Evolutionary conservation across 495 filamentous ascomycete species (phyloP), one percentile per base, ranked within the genome.

Genomic region (Rusavskia elegans): DNA sequence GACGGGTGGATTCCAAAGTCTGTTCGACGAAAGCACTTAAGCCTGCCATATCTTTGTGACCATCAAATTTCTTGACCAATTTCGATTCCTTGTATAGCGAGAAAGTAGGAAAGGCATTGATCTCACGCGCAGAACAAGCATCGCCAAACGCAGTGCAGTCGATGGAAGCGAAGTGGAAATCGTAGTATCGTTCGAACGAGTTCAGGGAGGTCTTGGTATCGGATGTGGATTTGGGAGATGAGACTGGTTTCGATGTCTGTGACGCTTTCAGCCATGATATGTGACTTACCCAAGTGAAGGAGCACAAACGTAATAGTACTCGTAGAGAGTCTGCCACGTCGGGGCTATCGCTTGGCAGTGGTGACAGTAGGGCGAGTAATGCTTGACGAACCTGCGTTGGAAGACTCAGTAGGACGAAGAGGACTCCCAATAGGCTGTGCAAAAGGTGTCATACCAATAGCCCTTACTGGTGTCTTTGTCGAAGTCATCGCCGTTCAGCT

Each of bases 281-380:
- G 20, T 14, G 23, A 27, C 9, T 2, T 35, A 7, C 16, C 19
- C 2, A 11, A 4, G 20, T 7, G 30, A 48, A 1, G 19, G 45
- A 35, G 2, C 19, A 62, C 71, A 57, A 54, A 76, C 73, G 52
- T 89, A 95, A 69, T 96, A 95, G 68, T 80, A 96, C 65, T 97
- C 92, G 69, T 95, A 94, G 21, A 94, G 70, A 7, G 90, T 95
- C 69, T 96, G 87, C 74, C 81, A 97, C 49, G 77, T 81, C 25
- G 93, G 93, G 35, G 85, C 87, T 57, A 86, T 80, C 39, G 73
- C 71, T 58, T 75, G 69, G 68, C 93, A 97, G 67, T 97, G 92
- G 38, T 68, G 70, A 63, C 89, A 96, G 23, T 72, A 77, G 10
- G 81, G 83, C 49, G 85, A 89, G 63, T 80, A 85, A 63, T 82